phyloP scores from a whole-genome alignment of 208 protist genomes.

The Leishmania tropica region DNA sequence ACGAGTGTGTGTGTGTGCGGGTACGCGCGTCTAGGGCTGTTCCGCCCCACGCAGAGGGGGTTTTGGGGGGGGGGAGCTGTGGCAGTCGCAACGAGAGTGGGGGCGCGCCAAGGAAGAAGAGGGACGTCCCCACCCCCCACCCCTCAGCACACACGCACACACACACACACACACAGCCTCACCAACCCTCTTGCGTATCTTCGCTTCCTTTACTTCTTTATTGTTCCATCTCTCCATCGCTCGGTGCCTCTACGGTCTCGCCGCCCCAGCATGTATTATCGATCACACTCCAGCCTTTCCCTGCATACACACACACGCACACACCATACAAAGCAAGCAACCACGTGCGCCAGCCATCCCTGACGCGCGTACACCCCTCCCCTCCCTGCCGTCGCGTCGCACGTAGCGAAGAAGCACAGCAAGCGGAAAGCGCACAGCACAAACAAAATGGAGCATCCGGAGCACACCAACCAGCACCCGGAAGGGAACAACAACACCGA shows the following conservation, averaged over 20 bases:
- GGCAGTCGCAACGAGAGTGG: neutral
- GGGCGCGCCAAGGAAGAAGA: neutral
- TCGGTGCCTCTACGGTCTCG: neutral
- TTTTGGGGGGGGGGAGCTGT: no score
- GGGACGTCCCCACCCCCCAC: no score
- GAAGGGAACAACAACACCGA: constrained; percentile 20
- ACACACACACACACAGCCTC: neutral
- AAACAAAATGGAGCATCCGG: constrained; percentile 27
- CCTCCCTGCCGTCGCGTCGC: neutral
- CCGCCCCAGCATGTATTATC: neutral
- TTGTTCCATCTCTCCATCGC: neutral
- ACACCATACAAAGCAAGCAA: neutral
- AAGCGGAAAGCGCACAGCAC: neutral
- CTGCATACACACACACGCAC: neutral
- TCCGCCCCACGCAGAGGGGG: neutral
- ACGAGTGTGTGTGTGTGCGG: no score
- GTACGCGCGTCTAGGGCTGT: neutral
- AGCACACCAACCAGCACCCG: constrained; percentile 18
- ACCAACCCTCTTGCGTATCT: neutral
- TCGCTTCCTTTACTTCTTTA: neutral
- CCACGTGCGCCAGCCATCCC: neutral
- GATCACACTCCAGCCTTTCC: neutral
- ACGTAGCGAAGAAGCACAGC: neutral
- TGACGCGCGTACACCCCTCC: neutral
- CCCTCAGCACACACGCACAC: no score